Base-by-base conservation (phyloP, 1,284 basidiomycete genomes). In the Entoloma clypeatum region DNA sequence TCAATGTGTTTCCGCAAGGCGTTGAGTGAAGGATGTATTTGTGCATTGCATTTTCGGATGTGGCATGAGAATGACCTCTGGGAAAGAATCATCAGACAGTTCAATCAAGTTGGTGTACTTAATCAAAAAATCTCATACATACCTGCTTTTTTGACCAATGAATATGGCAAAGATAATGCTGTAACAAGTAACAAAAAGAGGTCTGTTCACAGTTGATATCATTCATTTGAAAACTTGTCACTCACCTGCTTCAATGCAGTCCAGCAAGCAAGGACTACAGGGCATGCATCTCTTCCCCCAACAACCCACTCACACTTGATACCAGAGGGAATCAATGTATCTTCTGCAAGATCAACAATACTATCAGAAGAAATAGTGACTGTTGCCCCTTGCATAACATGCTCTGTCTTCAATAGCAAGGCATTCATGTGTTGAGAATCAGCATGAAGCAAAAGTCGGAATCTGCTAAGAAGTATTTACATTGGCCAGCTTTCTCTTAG, bases 261-360 rank as follows among this genome's bases (percentile, higher is more conserved):
- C 49, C 48, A 57, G 41, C 49, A 57, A 18, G 46, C 47, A 11
- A 47, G 41, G 9, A 51, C 34, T 42, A 45, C 53, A 29, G 43
- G 39, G 27, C 55, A 57, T n/a, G 25, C 11, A 23, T 48, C 35
- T 39, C 39, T 45, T 34, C 45, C 46, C 45, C 36, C 29, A 10
- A 38, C 13, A n/a, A 26, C 40, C 55, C 55, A 57, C 23, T 56
- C 54, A 50, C 55, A 57, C 43, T 40, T 50, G 16, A 51, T 38
- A 24, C 47, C 51, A 18, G 21, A 28, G 10, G 43, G 37, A 28
- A 36, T 18, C 19, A 55, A 43, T 14, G 47, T 52, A 32, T 44
- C 43, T 33, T 44, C 41, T 13, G 49, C 50, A 40, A 55, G 37
- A 18, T 29, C 40, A 29, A 47, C 24, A 33, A 54, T 44, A 39